Base-by-base conservation (phyloP, 495 filamentous ascomycete genomes). In the Neurospora terricola region DNA sequence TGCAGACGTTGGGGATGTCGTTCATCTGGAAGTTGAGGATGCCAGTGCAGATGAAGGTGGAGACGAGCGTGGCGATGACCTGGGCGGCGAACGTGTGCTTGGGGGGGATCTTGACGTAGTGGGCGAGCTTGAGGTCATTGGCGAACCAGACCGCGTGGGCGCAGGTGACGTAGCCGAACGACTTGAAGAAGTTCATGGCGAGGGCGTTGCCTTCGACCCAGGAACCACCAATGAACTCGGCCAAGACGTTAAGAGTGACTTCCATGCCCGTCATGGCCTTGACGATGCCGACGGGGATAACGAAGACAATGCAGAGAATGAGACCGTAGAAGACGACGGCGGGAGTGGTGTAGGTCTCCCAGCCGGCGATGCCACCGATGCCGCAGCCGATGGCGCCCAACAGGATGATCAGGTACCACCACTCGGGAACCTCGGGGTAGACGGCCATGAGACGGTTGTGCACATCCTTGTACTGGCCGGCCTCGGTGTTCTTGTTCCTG, bases 131-230 rank as follows among this genome's bases (percentile, higher is more conserved):
- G 71, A 83, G 80, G 40, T 83, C 82, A 72, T 79, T 78, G 59
- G 80, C 79, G 71, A 83, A 83, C 48, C 74, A 72, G 37, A 82
- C 40, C 7, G 80, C 77, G 42, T 79, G 76, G 2, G 78, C 74
- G 69, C 80, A 81, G 5, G 82, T 83, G 5, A 82, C 78, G 72
- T 79, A 81, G 36, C 82, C 82, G 62, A 77, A 83, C 8, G 80
- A 75, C 75, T 83, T 83, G 79, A 83, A 82, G 75, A 75, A 83
- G 76, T 82, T 82, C 82, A 83, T 81, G 68, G 80, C 81, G 72
- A 83, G 74, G 14, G 79, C 77, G 34, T 83, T 81, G 69, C 80
- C 80, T 2, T 76, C 72, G 3, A 80, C 80, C 4, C 73, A 76
- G 5, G 79, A 77, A 3, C 82, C 82, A 10, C 82, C 82, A 70